Conservation (phyloP, 2,329 filamentous ascomycete genomes). For the Meredithiella fracta region DNA sequence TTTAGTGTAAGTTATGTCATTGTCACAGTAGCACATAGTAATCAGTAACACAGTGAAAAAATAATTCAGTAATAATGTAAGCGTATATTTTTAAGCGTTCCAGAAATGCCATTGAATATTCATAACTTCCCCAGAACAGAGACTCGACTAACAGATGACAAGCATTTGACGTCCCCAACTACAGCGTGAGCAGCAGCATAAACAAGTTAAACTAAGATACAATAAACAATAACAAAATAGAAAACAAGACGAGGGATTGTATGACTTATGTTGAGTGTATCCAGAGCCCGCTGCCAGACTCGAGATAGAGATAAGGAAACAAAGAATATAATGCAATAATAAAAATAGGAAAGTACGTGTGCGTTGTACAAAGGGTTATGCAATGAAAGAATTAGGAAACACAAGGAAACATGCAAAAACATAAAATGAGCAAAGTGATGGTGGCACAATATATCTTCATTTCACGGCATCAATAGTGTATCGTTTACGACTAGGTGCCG, state of each 20-base stretch:
- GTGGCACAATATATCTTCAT: not conserved
- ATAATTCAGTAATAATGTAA: not conserved
- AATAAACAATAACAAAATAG: not conserved
- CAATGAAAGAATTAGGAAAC: not conserved
- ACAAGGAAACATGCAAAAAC: not conserved
- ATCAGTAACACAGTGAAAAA: too few relatives aligned
- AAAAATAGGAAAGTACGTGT: constrained; percentile 1
- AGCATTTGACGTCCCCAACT: not conserved
- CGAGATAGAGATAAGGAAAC: not conserved
- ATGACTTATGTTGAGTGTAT: not conserved
- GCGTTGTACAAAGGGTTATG: not conserved
- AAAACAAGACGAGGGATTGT: not conserved
- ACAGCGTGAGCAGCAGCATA: not conserved
- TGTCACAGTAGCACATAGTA: too few relatives aligned
- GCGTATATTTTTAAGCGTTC: not conserved
- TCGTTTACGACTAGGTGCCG: constrained; percentile 3
- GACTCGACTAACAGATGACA: not conserved
- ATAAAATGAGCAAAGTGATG: not conserved
- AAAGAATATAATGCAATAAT: not conserved
- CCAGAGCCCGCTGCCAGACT: not conserved
- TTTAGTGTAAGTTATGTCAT: too few relatives aligned
- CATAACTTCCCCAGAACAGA: not conserved
- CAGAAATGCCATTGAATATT: not conserved
- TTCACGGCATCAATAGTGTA: not conserved
- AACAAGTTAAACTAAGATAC: not conserved